Evolutionary conservation across 2,329 filamentous ascomycete genomes (phyloP).

Genomic region (Hawksworthiomyces lignivorus): DNA sequence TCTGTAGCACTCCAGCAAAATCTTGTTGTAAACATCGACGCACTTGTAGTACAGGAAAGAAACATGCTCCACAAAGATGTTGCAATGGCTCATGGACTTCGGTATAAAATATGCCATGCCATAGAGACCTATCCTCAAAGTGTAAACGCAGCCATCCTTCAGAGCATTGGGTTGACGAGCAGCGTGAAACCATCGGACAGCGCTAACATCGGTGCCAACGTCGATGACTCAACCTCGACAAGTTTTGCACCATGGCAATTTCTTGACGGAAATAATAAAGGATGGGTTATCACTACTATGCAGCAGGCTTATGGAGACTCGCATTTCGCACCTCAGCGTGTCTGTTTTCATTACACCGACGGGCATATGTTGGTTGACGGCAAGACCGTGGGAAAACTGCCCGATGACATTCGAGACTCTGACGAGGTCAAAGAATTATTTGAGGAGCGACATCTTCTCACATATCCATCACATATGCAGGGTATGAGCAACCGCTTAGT

Average conservation of each 20-base stretch:
- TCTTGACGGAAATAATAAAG: background rate
- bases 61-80: background rate
- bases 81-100: background rate
- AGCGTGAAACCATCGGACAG: background rate
- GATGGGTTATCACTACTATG: slow-evolving; percentile 5
- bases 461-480: slow-evolving; percentile 40
- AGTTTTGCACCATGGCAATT: background rate
- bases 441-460: slow-evolving; percentile 41
- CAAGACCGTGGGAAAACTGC: slow-evolving; percentile 37
- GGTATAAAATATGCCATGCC: background rate
- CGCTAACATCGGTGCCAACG: too few relatives aligned
- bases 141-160: background rate
- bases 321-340: slow-evolving; percentile 9
- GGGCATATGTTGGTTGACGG: slow-evolving; percentile 30
- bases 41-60: background rate
- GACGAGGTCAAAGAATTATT: slow-evolving; percentile 42
- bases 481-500: slow-evolving; percentile 44
- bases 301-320: background rate
- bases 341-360: slow-evolving; percentile 28
- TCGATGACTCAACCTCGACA: too few relatives aligned
- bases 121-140: background rate
- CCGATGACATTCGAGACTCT: slow-evolving; percentile 38
- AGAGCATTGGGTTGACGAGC: background rate
- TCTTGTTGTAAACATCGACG: background rate
- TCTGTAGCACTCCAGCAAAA: slow-evolving; percentile 12